Evolutionary conservation across 306 rosid species (phyloP).

Genomic region (Castanospermum australe): DNA sequence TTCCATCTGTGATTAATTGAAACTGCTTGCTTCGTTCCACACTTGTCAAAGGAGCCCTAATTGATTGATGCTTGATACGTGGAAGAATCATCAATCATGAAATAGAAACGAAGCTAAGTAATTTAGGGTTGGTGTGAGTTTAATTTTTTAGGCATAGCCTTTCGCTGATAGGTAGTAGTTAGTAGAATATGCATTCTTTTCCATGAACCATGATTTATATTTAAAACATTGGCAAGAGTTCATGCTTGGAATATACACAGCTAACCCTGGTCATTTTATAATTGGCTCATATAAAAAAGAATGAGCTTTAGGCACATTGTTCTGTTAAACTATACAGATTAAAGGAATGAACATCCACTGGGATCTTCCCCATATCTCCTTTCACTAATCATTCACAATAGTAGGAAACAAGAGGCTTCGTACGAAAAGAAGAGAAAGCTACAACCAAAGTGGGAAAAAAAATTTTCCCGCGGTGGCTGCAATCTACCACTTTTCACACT

Average conservation of each 20-base stretch:
- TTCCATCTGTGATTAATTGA: not conserved
- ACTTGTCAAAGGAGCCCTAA: slow-evolving; percentile 15
- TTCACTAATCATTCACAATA: slow-evolving; percentile 47
- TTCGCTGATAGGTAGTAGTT: not conserved
- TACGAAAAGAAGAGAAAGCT: slow-evolving; percentile 64
- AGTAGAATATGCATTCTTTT: slow-evolving; percentile 9
- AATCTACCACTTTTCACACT: slow-evolving; percentile 23
- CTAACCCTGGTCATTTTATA: slow-evolving; percentile 10
- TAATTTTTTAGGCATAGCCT: slow-evolving; percentile 16
- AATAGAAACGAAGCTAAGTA: not conserved
- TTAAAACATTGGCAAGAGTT: not conserved
- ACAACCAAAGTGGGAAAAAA: slow-evolving; percentile 18
- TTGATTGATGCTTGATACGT: slow-evolving; percentile 20
- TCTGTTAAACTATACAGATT: slow-evolving; percentile 14
- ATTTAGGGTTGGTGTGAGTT: slow-evolving; percentile 22
- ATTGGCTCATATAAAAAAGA: not conserved
- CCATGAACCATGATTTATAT: not conserved
- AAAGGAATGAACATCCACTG: slow-evolving; percentile 34
- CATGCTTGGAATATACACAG: slow-evolving; percentile 23
- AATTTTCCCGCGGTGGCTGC: slow-evolving; percentile 19
- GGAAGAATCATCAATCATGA: slow-evolving; percentile 20
- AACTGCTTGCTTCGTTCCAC: slow-evolving; percentile 14
- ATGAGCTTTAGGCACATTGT: slow-evolving; percentile 12
- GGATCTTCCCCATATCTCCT: slow-evolving; percentile 40
- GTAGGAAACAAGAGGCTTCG: slow-evolving; percentile 34